Conservation (phyloP, 768 basidiomycete species). For the Tylopilus subfusipes region DNA sequence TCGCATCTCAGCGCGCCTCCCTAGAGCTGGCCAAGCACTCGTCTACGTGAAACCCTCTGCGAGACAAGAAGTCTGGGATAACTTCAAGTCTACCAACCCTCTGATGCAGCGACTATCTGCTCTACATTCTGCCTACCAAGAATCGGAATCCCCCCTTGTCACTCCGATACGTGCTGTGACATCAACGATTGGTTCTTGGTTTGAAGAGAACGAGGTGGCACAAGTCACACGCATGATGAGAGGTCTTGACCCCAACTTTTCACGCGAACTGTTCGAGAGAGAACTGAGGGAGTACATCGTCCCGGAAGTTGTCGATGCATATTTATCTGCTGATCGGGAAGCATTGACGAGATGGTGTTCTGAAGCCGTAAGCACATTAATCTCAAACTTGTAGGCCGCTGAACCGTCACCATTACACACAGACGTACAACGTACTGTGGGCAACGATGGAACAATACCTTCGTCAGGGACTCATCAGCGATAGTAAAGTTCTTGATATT, state of each 20-base stretch:
- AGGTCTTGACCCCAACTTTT: slow-evolving; percentile 83
- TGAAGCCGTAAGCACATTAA: slow-evolving; percentile 71
- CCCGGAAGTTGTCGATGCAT: slow-evolving; percentile 96
- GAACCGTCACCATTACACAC: not conserved
- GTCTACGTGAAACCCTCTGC: slow-evolving; percentile 82
- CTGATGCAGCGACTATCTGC: slow-evolving; percentile 56
- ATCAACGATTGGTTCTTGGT: slow-evolving; percentile 81
- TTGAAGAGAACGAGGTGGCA: slow-evolving; percentile 98
- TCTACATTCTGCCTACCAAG: slow-evolving; percentile 73
- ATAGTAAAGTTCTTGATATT: slow-evolving; percentile 94
- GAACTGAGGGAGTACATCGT: slow-evolving; percentile 96
- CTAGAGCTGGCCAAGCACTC: slow-evolving; percentile 80
- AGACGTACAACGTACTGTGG: slow-evolving; percentile 99
- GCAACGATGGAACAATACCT: slow-evolving; percentile 96
- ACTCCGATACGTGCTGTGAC: slow-evolving; percentile 80
- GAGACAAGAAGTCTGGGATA: slow-evolving; percentile 77
- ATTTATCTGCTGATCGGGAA: slow-evolving; percentile 85
- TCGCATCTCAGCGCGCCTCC: not conserved
- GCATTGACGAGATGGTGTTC: slow-evolving; percentile 87
- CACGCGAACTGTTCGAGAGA: slow-evolving; percentile 79
- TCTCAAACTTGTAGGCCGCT: not conserved
- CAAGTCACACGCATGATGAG: slow-evolving; percentile 87
- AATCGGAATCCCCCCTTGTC: slow-evolving; percentile 90
- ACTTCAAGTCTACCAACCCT: slow-evolving; percentile 76
- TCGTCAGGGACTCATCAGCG: slow-evolving; percentile 84